A percentile compares a stretch with the other conserved stretches of the same genome.
These are phyloP conservation scores for Fagopyrum homotropicum DNA, from an alignment of 148 eudicot genomes.

Conservation along the genomic window DNA sequence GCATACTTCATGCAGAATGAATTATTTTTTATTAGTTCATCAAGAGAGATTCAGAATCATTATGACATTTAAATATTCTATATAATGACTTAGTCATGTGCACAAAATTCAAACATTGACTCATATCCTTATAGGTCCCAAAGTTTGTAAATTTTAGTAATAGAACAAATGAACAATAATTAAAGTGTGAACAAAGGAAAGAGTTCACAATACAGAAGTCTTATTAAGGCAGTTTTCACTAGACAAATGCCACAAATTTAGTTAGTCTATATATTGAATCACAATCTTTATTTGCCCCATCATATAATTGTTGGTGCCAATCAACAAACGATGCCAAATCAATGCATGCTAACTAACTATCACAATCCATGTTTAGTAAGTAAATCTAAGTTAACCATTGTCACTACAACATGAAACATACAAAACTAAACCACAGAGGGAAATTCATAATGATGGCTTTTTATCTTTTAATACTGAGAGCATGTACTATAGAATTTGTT, in stretches of 20 bases:
- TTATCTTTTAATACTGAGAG: neutral
- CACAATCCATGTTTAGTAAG: neutral
- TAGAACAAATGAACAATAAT: neutral
- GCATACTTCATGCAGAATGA: neutral
- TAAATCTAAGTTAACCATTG: neutral
- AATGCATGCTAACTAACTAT: neutral
- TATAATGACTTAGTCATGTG: neutral
- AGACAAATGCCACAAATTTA: neutral
- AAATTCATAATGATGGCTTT: neutral
- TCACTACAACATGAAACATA: neutral
- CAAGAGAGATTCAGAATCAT: neutral
- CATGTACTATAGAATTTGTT: neutral
- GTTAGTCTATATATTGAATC: neutral
- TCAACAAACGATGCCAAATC: neutral
- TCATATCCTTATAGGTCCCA: neutral
- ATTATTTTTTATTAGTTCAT: neutral
- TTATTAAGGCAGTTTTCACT: neutral
- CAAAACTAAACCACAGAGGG: neutral
- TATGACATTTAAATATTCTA: neutral
- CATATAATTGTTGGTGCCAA: neutral
- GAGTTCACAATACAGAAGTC: neutral
- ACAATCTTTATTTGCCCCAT: neutral
- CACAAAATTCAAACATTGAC: neutral
- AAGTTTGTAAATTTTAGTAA: neutral
- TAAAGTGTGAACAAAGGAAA: neutral